These are phyloP conservation scores for Rauvolfia tetraphylla DNA, from an alignment of 257 asterid species.

Conservation along the genomic window DNA sequence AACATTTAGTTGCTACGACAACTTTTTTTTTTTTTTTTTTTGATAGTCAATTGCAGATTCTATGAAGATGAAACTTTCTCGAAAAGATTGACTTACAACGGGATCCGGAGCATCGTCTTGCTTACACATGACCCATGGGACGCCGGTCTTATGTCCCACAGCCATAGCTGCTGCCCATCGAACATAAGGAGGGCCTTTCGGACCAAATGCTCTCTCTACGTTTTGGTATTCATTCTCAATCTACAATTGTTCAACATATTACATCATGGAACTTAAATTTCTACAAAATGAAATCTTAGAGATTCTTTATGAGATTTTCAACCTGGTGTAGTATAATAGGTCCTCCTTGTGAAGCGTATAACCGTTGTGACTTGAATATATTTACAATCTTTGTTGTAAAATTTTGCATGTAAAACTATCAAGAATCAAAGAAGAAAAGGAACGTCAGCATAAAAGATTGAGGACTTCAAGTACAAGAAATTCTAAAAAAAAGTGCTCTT, in stretches of 20 bases:
- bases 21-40: too few species aligned
- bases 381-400: too few species aligned
- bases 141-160: slow-evolving; percentile 66
- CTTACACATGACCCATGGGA: slow-evolving; percentile 92
- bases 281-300: not conserved
- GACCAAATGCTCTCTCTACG: slow-evolving; percentile 45
- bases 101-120: too few species aligned
- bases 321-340: slow-evolving; percentile 94
- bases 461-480: too few species aligned
- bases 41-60: not conserved
- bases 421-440: too few species aligned
- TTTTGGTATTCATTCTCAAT: too few species aligned
- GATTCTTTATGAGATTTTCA: not conserved
- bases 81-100: slow-evolving; percentile 88
- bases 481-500: too few species aligned
- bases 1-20: too few species aligned
- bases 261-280: not conserved
- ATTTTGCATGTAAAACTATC: too few species aligned
- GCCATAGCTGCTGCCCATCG: slow-evolving; percentile 89
- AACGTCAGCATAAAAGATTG: too few species aligned
- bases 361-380: slow-evolving; percentile 66
- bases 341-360: slow-evolving; percentile 90
- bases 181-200: slow-evolving; percentile 63
- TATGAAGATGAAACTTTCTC: slow-evolving; percentile 36
- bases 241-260: too few species aligned